Evolutionary conservation across 2,329 filamentous ascomycete species (phyloP), one percentile per base, ranked within the genome.

Genomic region (Epichloe bromicola): DNA sequence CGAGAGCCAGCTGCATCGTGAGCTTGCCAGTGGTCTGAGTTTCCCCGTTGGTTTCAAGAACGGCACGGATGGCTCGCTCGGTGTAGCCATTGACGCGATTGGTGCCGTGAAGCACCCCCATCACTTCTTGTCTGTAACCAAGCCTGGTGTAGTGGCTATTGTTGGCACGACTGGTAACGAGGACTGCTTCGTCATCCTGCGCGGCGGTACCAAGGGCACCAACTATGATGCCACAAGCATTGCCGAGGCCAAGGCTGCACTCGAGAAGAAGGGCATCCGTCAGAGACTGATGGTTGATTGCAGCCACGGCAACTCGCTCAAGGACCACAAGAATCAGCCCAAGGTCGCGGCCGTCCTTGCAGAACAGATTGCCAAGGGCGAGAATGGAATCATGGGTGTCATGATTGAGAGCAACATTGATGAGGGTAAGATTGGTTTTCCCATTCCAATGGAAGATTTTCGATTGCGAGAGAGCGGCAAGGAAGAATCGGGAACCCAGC

Each of bases 41-140:
- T 97, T 96, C 84, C 93, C 93, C 23, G 90, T 98, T 58, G 93
- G 93, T 53, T 98, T 96, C 85, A 98, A 98, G 82, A 98, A 98
- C 70, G 93, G 93, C 55, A 98, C 93, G 20, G 93, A 98, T 63
- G 93, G 93, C 40, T 88, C 85, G 60, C 74, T 98, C 51, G 83
- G 81, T 33, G 90, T 97, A 19, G 90, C 91, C 20, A 94, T 97
- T 61, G 93, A 98, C 66, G 93, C 93, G 36, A 96, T 97, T 65
- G 93, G 91, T 53, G 83, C 87, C 34, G 86, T 85, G 80, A 88
- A 64, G 40, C 1, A 82, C 83, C 53, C 76, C 76, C 93, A 98
- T 70, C 91, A 96, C 74, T 98, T 98, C 77, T 86, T 98, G 77
- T 91, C 90, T 70, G 93, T 98, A 46, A 98, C 93, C 30, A 98